Base-by-base conservation (phyloP, 805 yeast species). In the Candida methanosorbosa region DNA sequence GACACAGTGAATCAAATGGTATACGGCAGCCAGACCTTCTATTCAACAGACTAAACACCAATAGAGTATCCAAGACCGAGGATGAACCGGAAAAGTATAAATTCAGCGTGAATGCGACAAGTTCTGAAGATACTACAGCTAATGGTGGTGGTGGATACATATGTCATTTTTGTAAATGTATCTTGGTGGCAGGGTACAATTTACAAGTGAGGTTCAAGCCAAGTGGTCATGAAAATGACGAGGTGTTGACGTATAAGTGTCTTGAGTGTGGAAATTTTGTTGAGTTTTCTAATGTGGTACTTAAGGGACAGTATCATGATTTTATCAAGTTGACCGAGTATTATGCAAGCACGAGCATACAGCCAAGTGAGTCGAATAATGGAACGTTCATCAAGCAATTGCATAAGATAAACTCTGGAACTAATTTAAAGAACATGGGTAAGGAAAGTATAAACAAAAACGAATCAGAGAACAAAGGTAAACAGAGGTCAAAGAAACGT, bases 101-200 rank as follows among this genome's bases (percentile, higher is more conserved):
- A n/a, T n/a, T n/a, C n/a, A n/a, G n/a, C n/a, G n/a, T n/a, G n/a
- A n/a, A n/a, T n/a, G n/a, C n/a, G n/a, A n/a, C n/a, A n/a, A n/a
- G n/a, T n/a, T n/a, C n/a, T n/a, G n/a, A n/a, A n/a, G n/a, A n/a
- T n/a, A n/a, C n/a, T n/a, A n/a, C n/a, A n/a, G n/a, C n/a, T n/a
- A n/a, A n/a, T n/a, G n/a, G n/a, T n/a, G n/a, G n/a, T n/a, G n/a
- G n/a, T n/a, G n/a, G n/a, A 22, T 16, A n/a, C 18, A 20, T 28
- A 14, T 48, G 52, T 34, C 19, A 20, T 13, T 32, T 35, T 13
- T 50, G 56, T 37, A 27, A 40, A 15, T 35, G 27, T 4, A 12
- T 49, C 4, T 32, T 48, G 8, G 32, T 50, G 12, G 46, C 56
- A 5, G 52, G 52, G 2, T 25, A 41, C 9, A 48, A 41, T 17